A percentile compares a stretch with the other conserved stretches of the same genome.
phyloP scores from a whole-genome alignment of 345 rosid genomes.

The Melaleuca quinquenervia region DNA sequence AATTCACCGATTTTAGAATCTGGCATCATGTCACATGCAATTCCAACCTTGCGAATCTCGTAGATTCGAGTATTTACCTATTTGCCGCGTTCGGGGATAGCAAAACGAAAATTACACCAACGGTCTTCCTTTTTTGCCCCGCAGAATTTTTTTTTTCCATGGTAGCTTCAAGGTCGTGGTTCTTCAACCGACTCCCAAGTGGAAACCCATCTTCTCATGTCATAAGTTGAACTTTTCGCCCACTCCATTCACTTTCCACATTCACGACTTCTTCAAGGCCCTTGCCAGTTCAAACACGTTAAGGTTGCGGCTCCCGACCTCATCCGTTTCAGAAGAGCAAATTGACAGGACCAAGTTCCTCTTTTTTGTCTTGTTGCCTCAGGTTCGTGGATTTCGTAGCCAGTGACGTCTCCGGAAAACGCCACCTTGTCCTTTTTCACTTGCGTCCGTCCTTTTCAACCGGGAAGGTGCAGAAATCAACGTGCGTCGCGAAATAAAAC shows the following conservation, averaged over 20 bases:
- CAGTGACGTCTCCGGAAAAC: not conserved
- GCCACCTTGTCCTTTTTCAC: accelerated
- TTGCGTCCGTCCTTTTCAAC: not conserved
- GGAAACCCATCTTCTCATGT: not conserved
- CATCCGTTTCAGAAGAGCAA: not conserved
- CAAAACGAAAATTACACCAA: not conserved
- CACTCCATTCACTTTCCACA: not conserved
- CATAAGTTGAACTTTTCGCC: not conserved
- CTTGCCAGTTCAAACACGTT: not conserved
- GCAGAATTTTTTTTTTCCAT: not conserved
- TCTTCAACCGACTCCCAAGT: not conserved
- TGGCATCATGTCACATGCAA: no score
- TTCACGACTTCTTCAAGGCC: not conserved
- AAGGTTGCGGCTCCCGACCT: not conserved
- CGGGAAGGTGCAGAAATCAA: not conserved
- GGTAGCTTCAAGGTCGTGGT: not conserved
- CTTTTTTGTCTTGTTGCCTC: not conserved
- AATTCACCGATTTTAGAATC: not conserved
- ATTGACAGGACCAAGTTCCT: not conserved
- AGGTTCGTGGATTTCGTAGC: not conserved
- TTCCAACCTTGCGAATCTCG: no score
- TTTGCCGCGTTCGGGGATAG: no score
- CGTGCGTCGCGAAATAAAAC: accelerated
- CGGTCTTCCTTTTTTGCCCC: not conserved
- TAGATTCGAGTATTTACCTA: no score